Evolutionary conservation across 2,329 filamentous ascomycete genomes (phyloP).

Genomic region (Arthroderma uncinatum): DNA sequence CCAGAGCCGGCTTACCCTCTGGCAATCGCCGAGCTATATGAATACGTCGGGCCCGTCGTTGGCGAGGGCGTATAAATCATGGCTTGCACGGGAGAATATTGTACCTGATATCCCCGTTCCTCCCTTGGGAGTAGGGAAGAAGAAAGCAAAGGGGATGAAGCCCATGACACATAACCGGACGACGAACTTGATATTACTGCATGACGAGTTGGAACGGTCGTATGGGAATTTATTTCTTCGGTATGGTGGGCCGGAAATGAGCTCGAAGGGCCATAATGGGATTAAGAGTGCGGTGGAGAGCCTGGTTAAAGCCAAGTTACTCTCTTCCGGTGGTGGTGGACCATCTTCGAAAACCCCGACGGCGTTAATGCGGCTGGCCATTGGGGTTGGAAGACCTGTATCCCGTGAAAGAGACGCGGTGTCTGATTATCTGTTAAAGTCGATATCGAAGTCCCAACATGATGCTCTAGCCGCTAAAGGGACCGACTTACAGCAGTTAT

Average conservation of each 20-base stretch:
- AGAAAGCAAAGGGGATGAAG: conserved; percentile 18
- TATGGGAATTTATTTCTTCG: conserved; percentile 57
- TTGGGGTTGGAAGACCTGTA: conserved; percentile 78
- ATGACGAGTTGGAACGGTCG: conserved; percentile 73
- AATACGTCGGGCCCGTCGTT: conserved; percentile 70
- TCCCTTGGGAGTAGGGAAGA: conserved; percentile 7
- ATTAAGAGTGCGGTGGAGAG: conserved; percentile 53
- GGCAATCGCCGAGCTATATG: conserved; percentile 70
- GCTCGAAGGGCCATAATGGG: conserved; percentile 62
- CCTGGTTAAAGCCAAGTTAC: conserved; percentile 37
- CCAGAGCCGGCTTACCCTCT: conserved; percentile 50
- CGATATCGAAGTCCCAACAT: conserved; percentile 48
- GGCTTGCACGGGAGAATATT: conserved; percentile 15
- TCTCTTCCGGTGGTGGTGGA: conserved; percentile 33
- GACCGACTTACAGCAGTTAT: conserved; percentile 40
- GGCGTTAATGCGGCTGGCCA: conserved; percentile 50
- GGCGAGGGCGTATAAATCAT: conserved; percentile 49
- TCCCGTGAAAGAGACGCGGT: conserved; percentile 58
- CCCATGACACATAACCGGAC: conserved; percentile 3
- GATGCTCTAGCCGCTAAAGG: conserved; percentile 39
- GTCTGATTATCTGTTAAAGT: conserved; percentile 63
- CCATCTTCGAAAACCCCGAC: conserved; percentile 33
- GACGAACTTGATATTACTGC: conserved; percentile 59
- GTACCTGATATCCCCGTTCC: neutral
- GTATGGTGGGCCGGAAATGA: conserved; percentile 46